Conservation (phyloP, 495 filamentous ascomycete species). For the Pyrenula massariospora region DNA sequence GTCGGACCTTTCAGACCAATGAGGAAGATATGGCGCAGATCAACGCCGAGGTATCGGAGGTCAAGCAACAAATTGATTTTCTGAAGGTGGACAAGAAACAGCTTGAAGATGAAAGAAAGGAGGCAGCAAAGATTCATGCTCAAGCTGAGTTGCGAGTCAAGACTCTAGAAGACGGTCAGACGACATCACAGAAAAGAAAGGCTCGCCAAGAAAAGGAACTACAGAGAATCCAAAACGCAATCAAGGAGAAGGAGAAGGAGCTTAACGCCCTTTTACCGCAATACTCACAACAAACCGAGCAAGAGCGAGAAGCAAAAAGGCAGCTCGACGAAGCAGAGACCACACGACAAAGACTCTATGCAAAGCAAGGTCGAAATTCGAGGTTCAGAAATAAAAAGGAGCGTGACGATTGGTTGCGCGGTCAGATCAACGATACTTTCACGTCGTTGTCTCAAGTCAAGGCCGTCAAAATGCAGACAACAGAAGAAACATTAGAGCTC, state of each 20-base stretch:
- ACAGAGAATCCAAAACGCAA: slow-evolving; percentile 58
- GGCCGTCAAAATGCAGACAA: slow-evolving; percentile 66
- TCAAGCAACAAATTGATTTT: slow-evolving; percentile 74
- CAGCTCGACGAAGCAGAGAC: slow-evolving; percentile 67
- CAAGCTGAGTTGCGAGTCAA: slow-evolving; percentile 80
- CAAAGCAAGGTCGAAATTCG: slow-evolving; percentile 85
- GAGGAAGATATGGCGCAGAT: slow-evolving; percentile 70
- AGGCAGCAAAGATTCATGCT: slow-evolving; percentile 61
- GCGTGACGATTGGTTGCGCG: slow-evolving; percentile 71
- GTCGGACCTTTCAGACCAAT: slow-evolving; percentile 62
- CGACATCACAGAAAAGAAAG: slow-evolving; percentile 59
- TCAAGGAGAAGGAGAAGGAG: slow-evolving; percentile 64
- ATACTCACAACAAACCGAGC: slow-evolving; percentile 58
- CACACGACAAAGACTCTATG: slow-evolving; percentile 68
- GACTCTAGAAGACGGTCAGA: slow-evolving; percentile 65
- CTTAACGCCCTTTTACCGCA: slow-evolving; percentile 59
- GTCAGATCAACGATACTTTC: slow-evolving; percentile 73
- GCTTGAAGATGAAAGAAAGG: slow-evolving; percentile 80
- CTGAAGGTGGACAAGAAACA: slow-evolving; percentile 79
- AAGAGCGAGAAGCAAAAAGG: slow-evolving; percentile 57
- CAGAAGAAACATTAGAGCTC: slow-evolving; percentile 72
- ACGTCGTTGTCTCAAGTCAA: slow-evolving; percentile 64
- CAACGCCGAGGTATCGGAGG: slow-evolving; percentile 63
- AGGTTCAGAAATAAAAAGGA: slow-evolving; percentile 82
- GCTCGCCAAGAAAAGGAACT: slow-evolving; percentile 62